These are phyloP conservation scores for Aspergillus arachidicola DNA, from an alignment of 2,329 filamentous ascomycete genomes.

Conservation along the genomic window DNA sequence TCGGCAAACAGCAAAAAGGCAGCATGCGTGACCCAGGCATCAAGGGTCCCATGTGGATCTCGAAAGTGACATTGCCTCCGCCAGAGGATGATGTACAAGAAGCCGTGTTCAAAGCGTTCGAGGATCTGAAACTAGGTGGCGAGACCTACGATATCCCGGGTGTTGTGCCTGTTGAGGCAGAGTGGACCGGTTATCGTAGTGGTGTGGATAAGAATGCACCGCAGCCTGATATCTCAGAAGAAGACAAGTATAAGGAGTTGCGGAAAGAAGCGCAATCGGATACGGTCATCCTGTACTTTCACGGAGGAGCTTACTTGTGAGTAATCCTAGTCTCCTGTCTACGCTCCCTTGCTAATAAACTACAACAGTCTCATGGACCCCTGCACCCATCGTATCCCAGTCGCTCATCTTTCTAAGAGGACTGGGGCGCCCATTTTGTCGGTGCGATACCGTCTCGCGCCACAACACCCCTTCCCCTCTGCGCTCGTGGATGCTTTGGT, in stretches of 20 bases:
- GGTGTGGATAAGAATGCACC: constrained; percentile 41
- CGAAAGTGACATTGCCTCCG: constrained; percentile 65
- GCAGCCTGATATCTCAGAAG: constrained; percentile 45
- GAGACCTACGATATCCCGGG: constrained; percentile 44
- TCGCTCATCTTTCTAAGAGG: constrained; percentile 41
- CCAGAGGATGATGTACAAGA: constrained; percentile 53
- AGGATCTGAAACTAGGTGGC: constrained; percentile 39
- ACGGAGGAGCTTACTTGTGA: constrained; percentile 51
- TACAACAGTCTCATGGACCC: constrained; percentile 47
- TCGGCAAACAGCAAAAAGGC: constrained; percentile 66
- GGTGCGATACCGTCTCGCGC: constrained; percentile 51
- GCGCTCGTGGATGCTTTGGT: constrained; percentile 50
- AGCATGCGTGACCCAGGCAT: constrained; percentile 66
- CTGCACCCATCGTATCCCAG: constrained; percentile 42
- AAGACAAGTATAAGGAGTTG: constrained; percentile 45
- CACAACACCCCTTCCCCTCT: constrained; percentile 51
- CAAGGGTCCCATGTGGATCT: constrained; percentile 81
- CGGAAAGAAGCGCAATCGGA: constrained; percentile 43
- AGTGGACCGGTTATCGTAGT: constrained; percentile 50
- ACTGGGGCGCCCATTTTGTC: constrained; percentile 46
- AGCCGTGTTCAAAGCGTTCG: constrained; percentile 42
- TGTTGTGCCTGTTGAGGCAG: constrained; percentile 42
- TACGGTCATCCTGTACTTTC: constrained; percentile 49
- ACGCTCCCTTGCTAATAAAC: background rate
- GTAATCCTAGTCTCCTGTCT: constrained; percentile 16